Base-by-base conservation (phyloP, 2,329 filamentous ascomycete species). In the Ilyonectria robusta region DNA sequence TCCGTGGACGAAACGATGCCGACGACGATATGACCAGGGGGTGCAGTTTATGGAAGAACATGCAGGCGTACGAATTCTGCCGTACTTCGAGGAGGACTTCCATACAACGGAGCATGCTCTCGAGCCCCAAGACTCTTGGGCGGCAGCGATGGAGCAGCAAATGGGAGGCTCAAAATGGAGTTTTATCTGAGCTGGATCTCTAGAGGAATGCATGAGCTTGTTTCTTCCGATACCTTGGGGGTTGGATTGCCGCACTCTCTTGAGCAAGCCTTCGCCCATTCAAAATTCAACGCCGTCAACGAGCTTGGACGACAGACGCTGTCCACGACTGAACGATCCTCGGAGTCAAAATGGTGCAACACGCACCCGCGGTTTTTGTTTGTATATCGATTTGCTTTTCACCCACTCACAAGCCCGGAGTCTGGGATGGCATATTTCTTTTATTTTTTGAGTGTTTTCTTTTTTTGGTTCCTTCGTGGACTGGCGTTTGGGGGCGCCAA, bases 81-180 rank as follows among this genome's bases (percentile, higher is more conserved):
- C 81, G 3, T 84, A 84, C 65, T 84, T 83, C 65, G 82, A 84
- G 51, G 83, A 84, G 63, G 82, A 84, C 59, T 82, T 83, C 69
- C 83, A 84, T 51, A 80, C 77, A 3, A 75, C 77, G 8, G 77
- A 81, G 50, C 82, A 84, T 61, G 80, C 77, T 4, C 74, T 75
- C 7, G 81, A 83, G 56, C 65, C 79, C 6, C 77, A 80, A 47
- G 79, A 81, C 44, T 76, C 80, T 8, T 82, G 80, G 80, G 79
- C 79, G 6, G 74, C 79, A 9, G 80, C 78, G n/a, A 76, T 81
- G 67, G 73, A 64, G 33, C 69, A 75, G 56, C 69, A 71, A 26
- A 73, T 78, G 71, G 69, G 66, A 42, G 68, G 73, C 42, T 65
- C 64, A 29, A 78, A 75, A 62, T 81, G 78, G 75, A 75, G 77